These are phyloP conservation scores for Boletus bicolor DNA, from an alignment of 768 basidiomycete genomes.

Conservation along the genomic window DNA sequence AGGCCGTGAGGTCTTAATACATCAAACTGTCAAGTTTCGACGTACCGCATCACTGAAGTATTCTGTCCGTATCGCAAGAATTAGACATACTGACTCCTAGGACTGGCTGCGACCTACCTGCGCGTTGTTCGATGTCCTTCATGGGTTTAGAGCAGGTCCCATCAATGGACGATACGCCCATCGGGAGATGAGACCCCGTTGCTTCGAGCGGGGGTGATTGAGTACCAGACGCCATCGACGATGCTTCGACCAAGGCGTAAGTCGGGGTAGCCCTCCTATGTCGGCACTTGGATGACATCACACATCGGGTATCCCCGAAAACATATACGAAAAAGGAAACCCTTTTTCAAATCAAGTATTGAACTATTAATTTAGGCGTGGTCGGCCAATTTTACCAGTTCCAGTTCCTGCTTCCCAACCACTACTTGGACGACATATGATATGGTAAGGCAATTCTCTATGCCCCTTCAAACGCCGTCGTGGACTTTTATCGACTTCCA, in stretches of 20 bases:
- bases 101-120: constrained; percentile 32
- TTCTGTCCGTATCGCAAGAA: constrained; percentile 7
- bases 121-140: constrained; percentile 44
- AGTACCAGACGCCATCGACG: constrained; percentile 37
- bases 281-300: constrained; percentile 24
- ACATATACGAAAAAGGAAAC: constrained; percentile 14
- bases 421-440: neutral
- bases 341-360: neutral
- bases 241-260: neutral
- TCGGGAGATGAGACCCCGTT: constrained; percentile 43
- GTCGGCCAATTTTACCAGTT: too few species aligned
- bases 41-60: constrained; percentile 32
- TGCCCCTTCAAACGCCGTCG: neutral
- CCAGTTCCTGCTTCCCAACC: neutral
- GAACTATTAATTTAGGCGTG: too few species aligned
- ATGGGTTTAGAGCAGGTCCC: constrained; percentile 33
- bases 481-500: neutral
- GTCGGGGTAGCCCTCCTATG: neutral
- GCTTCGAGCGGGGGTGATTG: constrained; percentile 56
- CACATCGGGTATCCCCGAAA: constrained; percentile 21
- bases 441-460: neutral
- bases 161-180: constrained; percentile 47
- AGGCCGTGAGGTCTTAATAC: neutral
- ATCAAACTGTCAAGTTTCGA: neutral
- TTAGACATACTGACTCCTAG: neutral